Percentiles rank a stretch among this genome's conserved stretches.
These are phyloP conservation scores for Candida qinlingensis DNA, from an alignment of 805 yeast genomes.

Conservation along the genomic window DNA sequence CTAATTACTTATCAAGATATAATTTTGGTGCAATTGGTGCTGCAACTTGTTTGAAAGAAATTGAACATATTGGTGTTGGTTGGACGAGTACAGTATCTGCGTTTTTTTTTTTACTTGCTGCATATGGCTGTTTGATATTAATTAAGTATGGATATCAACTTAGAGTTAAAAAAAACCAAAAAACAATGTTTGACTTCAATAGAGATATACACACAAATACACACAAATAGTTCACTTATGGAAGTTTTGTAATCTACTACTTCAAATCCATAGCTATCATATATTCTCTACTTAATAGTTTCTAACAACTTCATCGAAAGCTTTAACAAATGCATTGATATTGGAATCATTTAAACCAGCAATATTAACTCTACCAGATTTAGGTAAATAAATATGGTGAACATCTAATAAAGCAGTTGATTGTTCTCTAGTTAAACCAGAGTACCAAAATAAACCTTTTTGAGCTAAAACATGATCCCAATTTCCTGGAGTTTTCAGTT, in stretches of 20 bases:
- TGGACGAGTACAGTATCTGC: conserved; percentile 52
- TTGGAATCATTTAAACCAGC: conserved; percentile 85
- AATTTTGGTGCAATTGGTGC: conserved; percentile 46
- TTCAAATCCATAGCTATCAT: too few species aligned
- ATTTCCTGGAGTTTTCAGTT: conserved; percentile 73
- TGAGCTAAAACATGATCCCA: conserved; percentile 90
- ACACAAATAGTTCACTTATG: too few species aligned
- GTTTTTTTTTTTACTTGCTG: background rate
- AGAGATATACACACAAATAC: too few species aligned
- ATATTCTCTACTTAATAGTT: background rate
- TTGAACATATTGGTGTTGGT: conserved; percentile 47
- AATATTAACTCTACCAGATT: conserved; percentile 85
- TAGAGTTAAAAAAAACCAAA: too few species aligned
- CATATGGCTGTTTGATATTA: background rate
- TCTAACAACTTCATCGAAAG: conserved; percentile 73
- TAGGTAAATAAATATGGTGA: conserved; percentile 75
- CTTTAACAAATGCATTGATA: conserved; percentile 69
- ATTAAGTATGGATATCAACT: background rate
- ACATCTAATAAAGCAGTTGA: conserved; percentile 67
- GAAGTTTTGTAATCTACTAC: too few species aligned
- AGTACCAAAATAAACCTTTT: conserved; percentile 94
- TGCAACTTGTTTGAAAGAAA: conserved; percentile 41
- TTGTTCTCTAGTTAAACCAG: conserved; percentile 76
- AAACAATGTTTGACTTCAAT: background rate
- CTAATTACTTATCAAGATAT: conserved; percentile 46